Conservation (phyloP, 169 alveolate genomes). For the Eimeria sp. region DNA sequence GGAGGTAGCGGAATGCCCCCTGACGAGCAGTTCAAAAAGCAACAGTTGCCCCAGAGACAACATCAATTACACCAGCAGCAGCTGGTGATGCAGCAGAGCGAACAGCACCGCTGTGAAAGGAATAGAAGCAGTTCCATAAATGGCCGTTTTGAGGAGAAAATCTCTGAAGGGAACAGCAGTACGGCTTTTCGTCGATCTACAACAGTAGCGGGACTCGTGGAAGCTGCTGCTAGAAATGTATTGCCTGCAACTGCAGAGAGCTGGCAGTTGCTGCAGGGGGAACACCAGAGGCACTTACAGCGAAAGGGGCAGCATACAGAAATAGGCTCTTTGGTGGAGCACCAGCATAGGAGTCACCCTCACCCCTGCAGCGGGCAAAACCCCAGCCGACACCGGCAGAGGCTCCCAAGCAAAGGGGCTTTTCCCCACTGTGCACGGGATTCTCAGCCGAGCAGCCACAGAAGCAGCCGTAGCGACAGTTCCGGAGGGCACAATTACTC, state of each 20-base stretch:
- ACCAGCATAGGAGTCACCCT: not conserved
- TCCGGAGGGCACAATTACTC: not conserved
- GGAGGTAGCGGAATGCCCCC: conserved; percentile 67
- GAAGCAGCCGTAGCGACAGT: conserved; percentile 62
- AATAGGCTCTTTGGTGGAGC: not conserved
- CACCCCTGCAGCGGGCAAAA: not conserved
- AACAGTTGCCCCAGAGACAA: not conserved
- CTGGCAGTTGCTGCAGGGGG: conserved; percentile 42
- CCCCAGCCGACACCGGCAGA: conserved; percentile 34
- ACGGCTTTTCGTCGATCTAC: not conserved
- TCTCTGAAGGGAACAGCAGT: not conserved
- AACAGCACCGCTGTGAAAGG: not conserved
- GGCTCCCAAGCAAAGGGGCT: not conserved
- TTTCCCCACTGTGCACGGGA: not conserved
- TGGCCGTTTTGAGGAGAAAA: not conserved
- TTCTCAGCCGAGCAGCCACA: not conserved
- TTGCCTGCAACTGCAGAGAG: not conserved
- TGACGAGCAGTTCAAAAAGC: conserved; percentile 35
- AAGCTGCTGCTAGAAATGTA: conserved; percentile 19
- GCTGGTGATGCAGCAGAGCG: conserved; percentile 2
- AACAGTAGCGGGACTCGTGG: not conserved
- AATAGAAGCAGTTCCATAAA: not conserved
- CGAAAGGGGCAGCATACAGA: not conserved
- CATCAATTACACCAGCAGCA: conserved; percentile 26
- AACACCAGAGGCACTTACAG: not conserved